Evolutionary conservation across 768 basidiomycete genomes (phyloP).

Genomic region (Hericium rajendrae): DNA sequence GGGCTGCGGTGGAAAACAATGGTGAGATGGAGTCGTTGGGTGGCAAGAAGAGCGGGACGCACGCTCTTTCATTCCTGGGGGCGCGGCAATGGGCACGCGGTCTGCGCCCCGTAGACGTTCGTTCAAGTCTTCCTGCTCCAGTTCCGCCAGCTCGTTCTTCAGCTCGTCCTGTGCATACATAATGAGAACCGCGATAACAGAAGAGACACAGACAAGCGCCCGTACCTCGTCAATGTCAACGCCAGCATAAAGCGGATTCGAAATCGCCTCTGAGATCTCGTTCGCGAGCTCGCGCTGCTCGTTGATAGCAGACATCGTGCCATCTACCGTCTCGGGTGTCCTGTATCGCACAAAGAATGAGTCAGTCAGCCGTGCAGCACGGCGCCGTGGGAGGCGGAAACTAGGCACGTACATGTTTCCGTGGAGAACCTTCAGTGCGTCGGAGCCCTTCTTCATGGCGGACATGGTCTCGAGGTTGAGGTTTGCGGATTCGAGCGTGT

Average conservation of each 20-base stretch:
- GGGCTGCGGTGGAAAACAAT: slow-evolving; percentile 16
- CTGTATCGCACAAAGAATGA: slow-evolving; percentile 28
- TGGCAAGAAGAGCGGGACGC: slow-evolving; percentile 29
- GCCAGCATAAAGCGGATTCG: slow-evolving; percentile 52
- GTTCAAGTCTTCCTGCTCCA: slow-evolving; percentile 86
- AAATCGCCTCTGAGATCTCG: slow-evolving; percentile 86
- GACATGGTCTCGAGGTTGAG: slow-evolving; percentile 96
- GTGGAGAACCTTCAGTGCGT: slow-evolving; percentile 85
- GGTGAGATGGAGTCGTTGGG: slow-evolving; percentile 1
- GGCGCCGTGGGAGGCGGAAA: neutral
- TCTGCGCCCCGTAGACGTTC: slow-evolving; percentile 80
- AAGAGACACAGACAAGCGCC: neutral
- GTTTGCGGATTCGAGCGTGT: slow-evolving; percentile 95
- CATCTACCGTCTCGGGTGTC: slow-evolving; percentile 81
- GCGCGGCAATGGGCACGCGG: slow-evolving; percentile 79
- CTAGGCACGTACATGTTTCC: slow-evolving; percentile 64
- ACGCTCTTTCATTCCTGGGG: slow-evolving; percentile 46
- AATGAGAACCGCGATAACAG: neutral
- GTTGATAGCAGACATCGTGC: slow-evolving; percentile 76
- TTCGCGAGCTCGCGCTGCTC: slow-evolving; percentile 89
- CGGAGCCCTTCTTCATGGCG: slow-evolving; percentile 93
- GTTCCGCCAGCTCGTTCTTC: slow-evolving; percentile 66
- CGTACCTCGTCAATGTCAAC: slow-evolving; percentile 65
- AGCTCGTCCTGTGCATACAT: slow-evolving; percentile 54
- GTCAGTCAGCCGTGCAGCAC: neutral